Percentiles rank a stretch among this genome's conserved stretches.
Evolutionary conservation across 306 rosid species (phyloP).

Genomic region (Gillenia trifoliata): DNA sequence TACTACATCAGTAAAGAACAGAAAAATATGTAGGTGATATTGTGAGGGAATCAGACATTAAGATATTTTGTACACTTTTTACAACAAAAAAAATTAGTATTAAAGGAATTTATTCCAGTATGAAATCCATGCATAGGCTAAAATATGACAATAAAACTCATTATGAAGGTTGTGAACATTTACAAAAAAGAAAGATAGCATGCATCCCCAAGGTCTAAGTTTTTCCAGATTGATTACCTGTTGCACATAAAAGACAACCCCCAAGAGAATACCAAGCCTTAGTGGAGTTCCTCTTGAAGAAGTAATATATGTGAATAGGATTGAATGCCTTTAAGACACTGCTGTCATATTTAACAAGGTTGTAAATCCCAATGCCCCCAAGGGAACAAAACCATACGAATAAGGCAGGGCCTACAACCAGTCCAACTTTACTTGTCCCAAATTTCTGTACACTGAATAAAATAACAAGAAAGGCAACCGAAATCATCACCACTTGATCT

Average conservation of each 20-base stretch:
- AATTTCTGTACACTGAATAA: conserved; percentile 93
- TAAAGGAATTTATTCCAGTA: background rate
- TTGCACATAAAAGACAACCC: conserved; percentile 95
- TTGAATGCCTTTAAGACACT: conserved; percentile 81
- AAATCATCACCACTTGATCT: conserved; percentile 86
- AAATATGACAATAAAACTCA: background rate
- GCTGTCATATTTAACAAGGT: conserved; percentile 70
- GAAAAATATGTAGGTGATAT: background rate
- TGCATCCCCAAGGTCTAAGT: conserved; percentile 17
- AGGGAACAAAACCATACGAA: conserved; percentile 94
- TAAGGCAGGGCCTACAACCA: conserved; percentile 90
- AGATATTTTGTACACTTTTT: background rate
- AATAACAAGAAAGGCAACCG: conserved; percentile 76
- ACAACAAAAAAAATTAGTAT: background rate
- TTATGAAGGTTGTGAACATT: conserved; percentile 12
- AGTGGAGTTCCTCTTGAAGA: conserved; percentile 89
- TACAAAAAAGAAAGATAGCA: conserved; percentile 6
- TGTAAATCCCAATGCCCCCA: conserved; percentile 78
- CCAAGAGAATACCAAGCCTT: conserved; percentile 97
- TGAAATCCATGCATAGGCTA: background rate
- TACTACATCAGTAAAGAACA: conserved; percentile 11
- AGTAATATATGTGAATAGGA: conserved; percentile 82
- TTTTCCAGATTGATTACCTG: conserved; percentile 52
- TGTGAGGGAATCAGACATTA: background rate
- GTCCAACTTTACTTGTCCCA: conserved; percentile 96